These are phyloP conservation scores for Epichloe festucae DNA, from an alignment of 2,329 filamentous ascomycete species.

Conservation along the genomic window DNA sequence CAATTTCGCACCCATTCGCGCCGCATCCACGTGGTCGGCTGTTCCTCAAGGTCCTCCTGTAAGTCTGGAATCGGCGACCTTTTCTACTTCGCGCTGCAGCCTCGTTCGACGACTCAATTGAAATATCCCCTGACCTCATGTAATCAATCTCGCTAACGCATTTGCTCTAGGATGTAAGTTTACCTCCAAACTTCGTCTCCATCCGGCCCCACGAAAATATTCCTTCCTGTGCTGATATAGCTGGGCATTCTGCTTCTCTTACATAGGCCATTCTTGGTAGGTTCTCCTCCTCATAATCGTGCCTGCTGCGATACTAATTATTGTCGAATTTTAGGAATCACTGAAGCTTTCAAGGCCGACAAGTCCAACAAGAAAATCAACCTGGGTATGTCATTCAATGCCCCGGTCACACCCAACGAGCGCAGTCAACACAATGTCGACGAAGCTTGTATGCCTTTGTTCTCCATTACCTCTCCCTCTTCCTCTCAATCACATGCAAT, in stretches of 20 bases:
- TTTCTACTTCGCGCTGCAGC: neutral
- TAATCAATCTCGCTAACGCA: neutral
- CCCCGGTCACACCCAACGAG: neutral
- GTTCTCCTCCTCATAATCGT: slow-evolving; percentile 12
- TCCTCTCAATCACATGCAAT: neutral
- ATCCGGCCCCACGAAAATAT: neutral
- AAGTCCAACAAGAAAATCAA: slow-evolving; percentile 93
- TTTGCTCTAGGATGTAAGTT: slow-evolving; percentile 10
- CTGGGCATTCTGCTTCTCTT: neutral
- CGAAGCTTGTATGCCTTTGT: neutral
- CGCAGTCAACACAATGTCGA: neutral
- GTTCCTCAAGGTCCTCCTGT: slow-evolving; percentile 91
- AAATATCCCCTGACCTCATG: neutral
- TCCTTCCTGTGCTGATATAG: slow-evolving; percentile 1
- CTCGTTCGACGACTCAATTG: neutral
- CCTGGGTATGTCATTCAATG: slow-evolving; percentile 47
- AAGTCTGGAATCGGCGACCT: slow-evolving; percentile 27
- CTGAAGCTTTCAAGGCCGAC: slow-evolving; percentile 98
- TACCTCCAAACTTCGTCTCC: neutral
- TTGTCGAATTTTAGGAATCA: slow-evolving; percentile 50
- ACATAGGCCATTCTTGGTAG: slow-evolving; percentile 62
- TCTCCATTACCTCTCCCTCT: neutral
- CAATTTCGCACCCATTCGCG: slow-evolving; percentile 30
- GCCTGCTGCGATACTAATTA: slow-evolving; percentile 7
- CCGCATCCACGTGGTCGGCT: slow-evolving; percentile 76